Evolutionary conservation across 2,329 filamentous ascomycete genomes (phyloP).

Genomic region (Diaporthe vexans): DNA sequence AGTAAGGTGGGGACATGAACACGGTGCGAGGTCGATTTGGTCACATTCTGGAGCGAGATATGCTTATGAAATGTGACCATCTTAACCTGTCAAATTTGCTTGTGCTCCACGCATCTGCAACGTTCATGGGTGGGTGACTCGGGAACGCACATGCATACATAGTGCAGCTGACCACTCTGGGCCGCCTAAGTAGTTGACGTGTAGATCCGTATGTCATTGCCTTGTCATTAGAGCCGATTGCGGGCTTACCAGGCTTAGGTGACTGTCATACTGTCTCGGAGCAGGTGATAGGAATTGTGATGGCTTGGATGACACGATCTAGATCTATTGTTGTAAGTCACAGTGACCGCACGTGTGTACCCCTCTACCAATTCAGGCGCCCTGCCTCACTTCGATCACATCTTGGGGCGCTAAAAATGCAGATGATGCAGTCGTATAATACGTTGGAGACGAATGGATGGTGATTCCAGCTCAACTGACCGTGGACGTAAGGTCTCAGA

Average conservation of each 20-base stretch:
- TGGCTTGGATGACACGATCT: neutral
- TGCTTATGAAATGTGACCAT: conserved; percentile 23
- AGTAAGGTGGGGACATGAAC: neutral
- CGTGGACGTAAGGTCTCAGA: too few relatives aligned
- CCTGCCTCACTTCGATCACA: neutral
- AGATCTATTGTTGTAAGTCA: neutral
- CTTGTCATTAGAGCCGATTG: neutral
- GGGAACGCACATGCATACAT: conserved; percentile 16
- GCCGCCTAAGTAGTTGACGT: neutral
- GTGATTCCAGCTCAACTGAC: neutral
- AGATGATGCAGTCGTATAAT: too few relatives aligned
- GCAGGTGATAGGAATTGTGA: too few relatives aligned
- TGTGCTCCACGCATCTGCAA: conserved; percentile 10
- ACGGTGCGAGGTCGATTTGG: neutral
- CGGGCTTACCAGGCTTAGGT: neutral
- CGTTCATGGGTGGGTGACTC: conserved; percentile 18
- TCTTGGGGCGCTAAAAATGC: neutral
- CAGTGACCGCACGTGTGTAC: neutral
- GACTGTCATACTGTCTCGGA: neutral
- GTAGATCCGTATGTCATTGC: neutral
- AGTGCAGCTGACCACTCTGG: conserved; percentile 4
- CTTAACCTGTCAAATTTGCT: conserved; percentile 33
- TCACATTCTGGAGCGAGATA: conserved; percentile 8
- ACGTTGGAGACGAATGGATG: too few relatives aligned
- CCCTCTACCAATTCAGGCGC: neutral